phyloP scores from a whole-genome alignment of 768 basidiomycete species.

The Lactarius indigo region DNA sequence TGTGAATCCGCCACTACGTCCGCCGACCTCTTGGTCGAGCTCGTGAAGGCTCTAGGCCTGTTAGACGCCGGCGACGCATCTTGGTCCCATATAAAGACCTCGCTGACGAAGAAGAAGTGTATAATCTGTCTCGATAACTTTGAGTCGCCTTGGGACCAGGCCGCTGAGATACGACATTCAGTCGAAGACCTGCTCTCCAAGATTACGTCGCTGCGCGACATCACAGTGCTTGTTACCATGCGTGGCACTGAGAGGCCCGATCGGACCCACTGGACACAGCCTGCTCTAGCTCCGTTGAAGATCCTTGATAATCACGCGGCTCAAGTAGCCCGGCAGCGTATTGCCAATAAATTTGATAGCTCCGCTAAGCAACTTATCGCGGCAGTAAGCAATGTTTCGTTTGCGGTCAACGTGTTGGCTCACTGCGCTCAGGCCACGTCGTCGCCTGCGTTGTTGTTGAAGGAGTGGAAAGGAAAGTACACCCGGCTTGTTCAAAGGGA shows the following conservation, averaged over 20 bases:
- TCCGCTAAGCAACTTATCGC: not conserved
- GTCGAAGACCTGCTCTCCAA: constrained; percentile 6
- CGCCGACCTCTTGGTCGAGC: constrained; percentile 28
- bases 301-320: constrained; percentile 1
- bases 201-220: not conserved
- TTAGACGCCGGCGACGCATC: not conserved
- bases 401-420: constrained; percentile 7
- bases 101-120: constrained; percentile 24
- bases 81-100: not conserved
- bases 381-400: constrained; percentile 7
- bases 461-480: constrained; percentile 2
- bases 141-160: constrained; percentile 38
- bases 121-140: constrained; percentile 41
- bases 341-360: not conserved
- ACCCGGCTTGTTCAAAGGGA: not conserved
- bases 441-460: not conserved
- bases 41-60: constrained; percentile 12
- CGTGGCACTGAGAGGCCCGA: constrained; percentile 7
- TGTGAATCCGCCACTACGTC: constrained; percentile 34
- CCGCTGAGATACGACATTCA: not conserved
- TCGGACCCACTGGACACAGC: constrained; percentile 9
- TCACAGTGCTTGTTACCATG: constrained; percentile 13
- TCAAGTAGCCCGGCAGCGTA: not conserved
- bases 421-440: not conserved
- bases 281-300: not conserved